A percentile compares a stretch with the other conserved stretches of the same genome.
Conservation (phyloP, 306 rosid genomes). For the Sophora flavescens region DNA sequence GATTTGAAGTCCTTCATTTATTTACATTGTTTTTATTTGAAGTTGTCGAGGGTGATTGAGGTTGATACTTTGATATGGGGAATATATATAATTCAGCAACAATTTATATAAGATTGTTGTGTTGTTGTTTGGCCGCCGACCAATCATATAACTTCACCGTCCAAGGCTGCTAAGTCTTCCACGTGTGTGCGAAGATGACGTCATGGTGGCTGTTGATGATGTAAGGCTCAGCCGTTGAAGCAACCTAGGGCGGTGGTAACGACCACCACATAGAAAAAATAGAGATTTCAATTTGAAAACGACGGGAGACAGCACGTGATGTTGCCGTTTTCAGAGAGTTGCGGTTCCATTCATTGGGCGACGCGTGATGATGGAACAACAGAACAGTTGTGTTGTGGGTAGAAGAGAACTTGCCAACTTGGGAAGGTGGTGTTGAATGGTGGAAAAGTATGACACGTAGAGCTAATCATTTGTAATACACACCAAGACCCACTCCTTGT, state of each 20-base stretch:
- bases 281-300: not conserved
- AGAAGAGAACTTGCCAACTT: too few relatives aligned
- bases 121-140: conserved; percentile 46
- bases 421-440: conserved; percentile 26
- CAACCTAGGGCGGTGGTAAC: conserved; percentile 38
- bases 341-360: not conserved
- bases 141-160: conserved; percentile 38
- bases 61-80: conserved; percentile 33
- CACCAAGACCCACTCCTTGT: not conserved
- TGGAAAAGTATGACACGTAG: not conserved
- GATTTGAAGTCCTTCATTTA: not conserved
- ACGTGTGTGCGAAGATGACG: conserved; percentile 30
- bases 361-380: conserved; percentile 38
- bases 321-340: not conserved
- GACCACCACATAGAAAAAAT: conserved; percentile 3
- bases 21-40: conserved; percentile 32
- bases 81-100: not conserved
- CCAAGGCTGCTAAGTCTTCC: conserved; percentile 46
- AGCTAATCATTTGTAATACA: not conserved
- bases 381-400: not conserved
- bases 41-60: conserved; percentile 36
- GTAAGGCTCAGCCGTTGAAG: conserved; percentile 27
- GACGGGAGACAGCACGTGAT: conserved; percentile 43
- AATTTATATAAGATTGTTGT: not conserved
- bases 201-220: not conserved